These are phyloP conservation scores for Mycena alexandri DNA, from an alignment of 768 basidiomycete genomes.

Conservation along the genomic window DNA sequence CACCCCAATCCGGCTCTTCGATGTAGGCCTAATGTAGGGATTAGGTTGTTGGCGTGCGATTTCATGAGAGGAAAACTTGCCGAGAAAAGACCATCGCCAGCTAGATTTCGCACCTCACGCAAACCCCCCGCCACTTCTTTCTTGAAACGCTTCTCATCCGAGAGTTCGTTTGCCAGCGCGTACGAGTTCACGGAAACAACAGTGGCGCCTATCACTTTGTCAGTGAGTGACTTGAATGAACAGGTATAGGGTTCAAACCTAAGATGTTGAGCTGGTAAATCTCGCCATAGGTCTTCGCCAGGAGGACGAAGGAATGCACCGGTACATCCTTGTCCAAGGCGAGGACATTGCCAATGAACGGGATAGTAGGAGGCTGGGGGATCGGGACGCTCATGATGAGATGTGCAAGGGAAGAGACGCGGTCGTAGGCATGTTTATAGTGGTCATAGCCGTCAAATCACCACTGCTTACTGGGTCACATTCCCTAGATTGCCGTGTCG, in stretches of 20 bases:
- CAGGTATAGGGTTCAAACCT: constrained; percentile 39
- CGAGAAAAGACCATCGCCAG: constrained; percentile 19
- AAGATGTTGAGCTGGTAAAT: constrained; percentile 52
- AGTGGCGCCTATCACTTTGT: background rate
- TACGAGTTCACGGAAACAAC: constrained; percentile 14
- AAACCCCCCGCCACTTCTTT: constrained; percentile 13
- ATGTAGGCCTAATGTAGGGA: background rate
- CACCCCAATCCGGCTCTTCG: constrained; percentile 17
- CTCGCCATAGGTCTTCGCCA: constrained; percentile 52
- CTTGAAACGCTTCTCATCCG: constrained; percentile 28
- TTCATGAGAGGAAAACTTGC: background rate
- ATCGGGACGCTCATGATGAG: constrained; percentile 48
- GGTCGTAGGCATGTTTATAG: no score
- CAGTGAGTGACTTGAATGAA: background rate
- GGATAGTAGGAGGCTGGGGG: constrained; percentile 52
- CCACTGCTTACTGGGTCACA: no score
- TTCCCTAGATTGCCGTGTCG: no score
- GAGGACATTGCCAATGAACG: constrained; percentile 53
- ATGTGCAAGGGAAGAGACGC: background rate
- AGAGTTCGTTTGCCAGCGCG: constrained; percentile 25
- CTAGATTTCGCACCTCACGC: constrained; percentile 12
- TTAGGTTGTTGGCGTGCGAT: background rate
- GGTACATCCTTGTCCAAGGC: constrained; percentile 50
- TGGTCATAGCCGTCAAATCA: no score
- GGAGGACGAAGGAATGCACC: constrained; percentile 45